Evolutionary conservation across 805 yeast genomes (phyloP).

Genomic region (Metschnikowia cerradonensis): DNA sequence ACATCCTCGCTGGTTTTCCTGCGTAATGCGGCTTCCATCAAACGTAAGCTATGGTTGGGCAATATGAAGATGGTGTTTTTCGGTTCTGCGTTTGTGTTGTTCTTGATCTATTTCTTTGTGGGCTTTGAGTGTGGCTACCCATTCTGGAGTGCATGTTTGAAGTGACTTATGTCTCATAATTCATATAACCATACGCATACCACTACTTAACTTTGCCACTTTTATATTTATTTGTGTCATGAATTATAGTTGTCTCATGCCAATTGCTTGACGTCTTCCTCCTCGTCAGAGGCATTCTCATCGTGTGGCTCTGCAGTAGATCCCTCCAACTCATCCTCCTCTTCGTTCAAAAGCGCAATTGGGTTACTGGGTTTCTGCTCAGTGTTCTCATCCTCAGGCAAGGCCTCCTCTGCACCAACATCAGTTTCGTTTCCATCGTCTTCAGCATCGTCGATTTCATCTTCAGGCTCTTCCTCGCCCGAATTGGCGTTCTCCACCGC

Average conservation of each 20-base stretch:
- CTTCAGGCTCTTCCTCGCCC: conserved; percentile 13
- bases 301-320: conserved; percentile 8
- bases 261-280: conserved; percentile 10
- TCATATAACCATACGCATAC: too few relatives aligned
- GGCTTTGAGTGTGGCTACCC: conserved; percentile 57
- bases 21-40: conserved; percentile 59
- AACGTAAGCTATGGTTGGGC: conserved; percentile 68
- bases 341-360: conserved; percentile 28
- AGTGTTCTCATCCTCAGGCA: conserved; percentile 8
- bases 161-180: too few relatives aligned
- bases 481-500: conserved; percentile 8
- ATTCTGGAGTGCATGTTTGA: conserved; percentile 20
- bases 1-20: conserved; percentile 65
- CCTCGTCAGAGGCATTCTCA: conserved; percentile 13
- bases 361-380: conserved; percentile 24
- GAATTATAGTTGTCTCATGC: not conserved
- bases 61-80: conserved; percentile 44
- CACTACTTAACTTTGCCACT: too few relatives aligned
- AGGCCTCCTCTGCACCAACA: conserved; percentile 7
- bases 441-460: conserved; percentile 11
- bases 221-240: too few relatives aligned
- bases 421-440: conserved; percentile 16
- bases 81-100: conserved; percentile 13
- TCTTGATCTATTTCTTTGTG: conserved; percentile 42
- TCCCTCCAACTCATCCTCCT: conserved; percentile 34